phyloP scores from a whole-genome alignment of 768 basidiomycete genomes.

The Hygrophoropsis aurantiaca region DNA sequence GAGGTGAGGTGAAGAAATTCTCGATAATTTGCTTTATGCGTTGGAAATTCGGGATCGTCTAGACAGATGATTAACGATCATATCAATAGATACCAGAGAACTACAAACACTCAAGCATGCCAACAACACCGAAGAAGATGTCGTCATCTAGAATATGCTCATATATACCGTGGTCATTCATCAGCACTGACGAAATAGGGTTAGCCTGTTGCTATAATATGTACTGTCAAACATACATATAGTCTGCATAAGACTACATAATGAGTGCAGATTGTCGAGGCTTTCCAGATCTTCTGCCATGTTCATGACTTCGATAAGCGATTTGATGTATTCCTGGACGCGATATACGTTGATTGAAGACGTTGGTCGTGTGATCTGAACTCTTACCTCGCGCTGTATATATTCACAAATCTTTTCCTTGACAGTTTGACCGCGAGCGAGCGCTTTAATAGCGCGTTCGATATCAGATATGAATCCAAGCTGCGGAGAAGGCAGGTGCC shows the following conservation, averaged over 20 bases:
- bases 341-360: neutral
- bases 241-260: conserved; percentile 92
- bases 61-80: conserved; percentile 15
- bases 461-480: conserved; percentile 79
- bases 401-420: conserved; percentile 90
- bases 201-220: conserved; percentile 13
- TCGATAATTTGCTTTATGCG: conserved; percentile 96
- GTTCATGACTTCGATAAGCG: conserved; percentile 79
- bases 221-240: conserved; percentile 61
- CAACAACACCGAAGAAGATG: conserved; percentile 87
- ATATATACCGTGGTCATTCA: conserved; percentile 93
- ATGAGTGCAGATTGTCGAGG: conserved; percentile 83
- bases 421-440: conserved; percentile 68
- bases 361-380: neutral
- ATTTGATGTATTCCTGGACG: conserved; percentile 80
- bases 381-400: conserved; percentile 77
- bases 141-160: conserved; percentile 95
- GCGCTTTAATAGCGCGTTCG: conserved; percentile 72
- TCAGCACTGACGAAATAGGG: conserved; percentile 59
- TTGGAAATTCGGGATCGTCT: conserved; percentile 98
- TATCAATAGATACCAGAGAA: conserved; percentile 6
- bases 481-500: conserved; percentile 73
- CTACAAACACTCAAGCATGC: conserved; percentile 94
- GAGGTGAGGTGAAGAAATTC: conserved; percentile 83
- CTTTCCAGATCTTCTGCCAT: conserved; percentile 93